phyloP scores from a whole-genome alignment of 148 eudicot genomes.

The Fallopia convolvulus region DNA sequence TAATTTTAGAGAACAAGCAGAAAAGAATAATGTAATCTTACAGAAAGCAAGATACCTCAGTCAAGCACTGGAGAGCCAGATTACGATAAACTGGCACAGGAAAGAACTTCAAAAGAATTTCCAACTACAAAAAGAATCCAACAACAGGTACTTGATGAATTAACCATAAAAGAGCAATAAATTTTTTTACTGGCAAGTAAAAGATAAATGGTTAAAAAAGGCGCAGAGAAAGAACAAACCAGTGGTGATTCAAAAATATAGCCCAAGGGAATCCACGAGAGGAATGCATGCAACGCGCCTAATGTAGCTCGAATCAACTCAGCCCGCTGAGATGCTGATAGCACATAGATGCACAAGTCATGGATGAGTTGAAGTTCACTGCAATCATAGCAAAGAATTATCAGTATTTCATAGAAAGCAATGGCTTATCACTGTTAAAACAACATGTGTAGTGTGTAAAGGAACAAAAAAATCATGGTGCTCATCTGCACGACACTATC shows the following conservation, averaged over 20 bases:
- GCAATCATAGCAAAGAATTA: conserved; percentile 90
- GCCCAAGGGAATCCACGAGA: conserved; percentile 98
- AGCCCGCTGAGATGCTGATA: conserved; percentile 87
- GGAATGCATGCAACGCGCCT: conserved; percentile 89
- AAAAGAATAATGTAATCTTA: background rate
- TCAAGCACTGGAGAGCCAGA: conserved; percentile 84
- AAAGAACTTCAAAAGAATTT: conserved; percentile 78
- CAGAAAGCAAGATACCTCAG: conserved; percentile 49
- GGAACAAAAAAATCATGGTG: background rate
- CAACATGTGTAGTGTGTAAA: background rate
- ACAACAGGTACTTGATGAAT: background rate
- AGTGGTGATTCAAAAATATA: conserved; percentile 96
- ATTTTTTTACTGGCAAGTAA: background rate
- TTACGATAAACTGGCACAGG: conserved; percentile 76
- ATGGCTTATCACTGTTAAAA: background rate
- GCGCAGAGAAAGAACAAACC: conserved; percentile 38
- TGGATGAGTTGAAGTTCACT: conserved; percentile 98
- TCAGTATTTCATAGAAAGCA: conserved; percentile 67
- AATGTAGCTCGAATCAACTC: conserved; percentile 89
- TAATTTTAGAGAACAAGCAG: background rate
- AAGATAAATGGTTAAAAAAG: background rate
- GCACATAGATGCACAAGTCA: conserved; percentile 89
- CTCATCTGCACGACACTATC: background rate
- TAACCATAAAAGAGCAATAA: background rate
- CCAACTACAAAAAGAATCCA: conserved; percentile 43